Evolutionary conservation across 805 yeast genomes (phyloP), one percentile per base, ranked within the genome.

Genomic region (Tetrapisispora pingtungensis): DNA sequence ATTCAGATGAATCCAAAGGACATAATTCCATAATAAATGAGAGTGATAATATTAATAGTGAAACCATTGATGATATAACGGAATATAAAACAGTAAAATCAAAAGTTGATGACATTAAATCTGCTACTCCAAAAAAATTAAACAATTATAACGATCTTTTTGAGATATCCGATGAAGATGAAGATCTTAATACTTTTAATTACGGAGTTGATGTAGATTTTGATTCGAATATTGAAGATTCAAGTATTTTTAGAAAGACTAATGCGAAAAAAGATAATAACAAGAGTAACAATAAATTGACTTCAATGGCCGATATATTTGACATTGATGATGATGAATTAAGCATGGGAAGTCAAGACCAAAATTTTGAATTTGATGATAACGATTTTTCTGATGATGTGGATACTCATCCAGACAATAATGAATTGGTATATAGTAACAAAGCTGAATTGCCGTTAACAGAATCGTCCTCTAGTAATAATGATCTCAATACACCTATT

Each of bases 121-220:
- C 53, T 3, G 50, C 6, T 28, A 10, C 32, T 43, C 22, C 27
- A 20, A 43, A 31, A 24, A 42, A 31, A 31, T 17, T 53, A 5
- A 47, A 50, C 31, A 51, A 43, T 14, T 58, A 54, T 24, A 44
- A 50, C 36, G 63, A 59, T 41, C 34, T 59, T 15, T 59, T 57
- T 40, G 55, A 51, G 24, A 19, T 46, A 4, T 41, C 49, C 3
- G 49, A 46, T 43, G 45, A 43, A 2, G 37, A 28, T 3, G 40
- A 41, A 7, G 18, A 20, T 4, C 10, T 36, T 31, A 5, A n/a
- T 15, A n/a, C 28, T 27, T 17, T 17, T 19, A 43, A 42, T 10
- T 22, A 35, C 15, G 27, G n/a, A 24, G 33, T 17, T 14, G 37
- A 42, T n/a, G 12, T 13, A 3, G 15, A 43, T 17, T 2, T 33